Evolutionary conservation across 2,329 filamentous ascomycete species (phyloP).

Genomic region (Fusarium udum): DNA sequence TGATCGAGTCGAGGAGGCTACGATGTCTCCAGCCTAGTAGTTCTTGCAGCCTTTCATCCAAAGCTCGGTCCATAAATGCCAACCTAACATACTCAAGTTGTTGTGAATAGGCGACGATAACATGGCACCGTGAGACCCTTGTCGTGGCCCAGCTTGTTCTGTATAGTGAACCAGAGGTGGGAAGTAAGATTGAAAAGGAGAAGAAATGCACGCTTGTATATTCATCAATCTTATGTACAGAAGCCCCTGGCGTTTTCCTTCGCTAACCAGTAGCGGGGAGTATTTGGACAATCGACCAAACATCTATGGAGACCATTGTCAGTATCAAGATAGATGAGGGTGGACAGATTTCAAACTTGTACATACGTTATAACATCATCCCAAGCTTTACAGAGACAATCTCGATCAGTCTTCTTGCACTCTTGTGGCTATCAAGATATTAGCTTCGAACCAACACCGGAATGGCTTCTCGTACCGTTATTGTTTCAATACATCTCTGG

Average conservation of each 20-base stretch:
- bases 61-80: not conserved
- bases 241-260: constrained; percentile 13
- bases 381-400: constrained; percentile 14
- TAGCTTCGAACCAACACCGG: not conserved
- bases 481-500: constrained; percentile 8
- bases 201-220: not conserved
- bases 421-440: not conserved
- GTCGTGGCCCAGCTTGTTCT: fast-evolving
- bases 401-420: not conserved
- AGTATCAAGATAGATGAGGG: fast-evolving
- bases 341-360: too few relatives aligned
- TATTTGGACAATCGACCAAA: not conserved
- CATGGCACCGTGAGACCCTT: too few relatives aligned
- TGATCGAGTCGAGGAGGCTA: not conserved
- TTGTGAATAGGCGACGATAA: not conserved
- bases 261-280: not conserved
- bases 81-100: too few relatives aligned
- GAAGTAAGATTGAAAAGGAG: not conserved
- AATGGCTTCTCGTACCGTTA: not conserved
- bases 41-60: not conserved
- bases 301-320: not conserved
- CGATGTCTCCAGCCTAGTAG: fast-evolving
- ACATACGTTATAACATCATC: not conserved
- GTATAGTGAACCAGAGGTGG: too few relatives aligned
- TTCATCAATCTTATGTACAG: not conserved